These are phyloP conservation scores for Akanthomyces uredinophilus DNA, from an alignment of 2,329 filamentous ascomycete species.

Conservation along the genomic window DNA sequence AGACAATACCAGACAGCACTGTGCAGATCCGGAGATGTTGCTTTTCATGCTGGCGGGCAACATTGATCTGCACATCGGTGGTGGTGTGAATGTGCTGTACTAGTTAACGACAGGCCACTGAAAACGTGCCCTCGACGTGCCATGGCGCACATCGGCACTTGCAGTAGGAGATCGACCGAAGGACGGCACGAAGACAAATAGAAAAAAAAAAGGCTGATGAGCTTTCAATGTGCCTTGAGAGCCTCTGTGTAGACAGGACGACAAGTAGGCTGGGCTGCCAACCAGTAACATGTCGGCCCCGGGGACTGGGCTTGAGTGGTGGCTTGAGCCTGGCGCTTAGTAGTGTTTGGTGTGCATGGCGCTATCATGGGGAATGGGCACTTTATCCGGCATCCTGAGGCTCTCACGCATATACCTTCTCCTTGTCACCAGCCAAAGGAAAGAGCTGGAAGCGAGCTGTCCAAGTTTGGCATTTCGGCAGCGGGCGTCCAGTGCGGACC, in stretches of 20 bases:
- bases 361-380: slow-evolving; percentile 8
- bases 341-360: not conserved
- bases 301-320: not conserved
- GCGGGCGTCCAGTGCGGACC: not conserved
- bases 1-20: not conserved
- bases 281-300: not conserved
- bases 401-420: not conserved
- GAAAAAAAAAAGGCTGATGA: not conserved
- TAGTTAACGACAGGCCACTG: not conserved
- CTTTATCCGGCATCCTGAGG: not conserved
- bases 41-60: not conserved
- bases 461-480: not conserved
- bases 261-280: not conserved
- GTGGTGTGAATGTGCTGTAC: slow-evolving; percentile 8
- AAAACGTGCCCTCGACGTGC: slow-evolving; percentile 11
- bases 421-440: not conserved
- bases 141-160: slow-evolving; percentile 11
- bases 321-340: slow-evolving; percentile 12
- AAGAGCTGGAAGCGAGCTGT: not conserved
- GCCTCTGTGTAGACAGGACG: not conserved
- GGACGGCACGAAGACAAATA: not conserved
- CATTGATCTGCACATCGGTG: not conserved
- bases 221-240: slow-evolving; percentile 6
- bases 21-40: not conserved
- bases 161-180: slow-evolving; percentile 8